phyloP scores from a whole-genome alignment of 192 early-diverging fungal genomes.

The Ramicandelaber brevisporus region DNA sequence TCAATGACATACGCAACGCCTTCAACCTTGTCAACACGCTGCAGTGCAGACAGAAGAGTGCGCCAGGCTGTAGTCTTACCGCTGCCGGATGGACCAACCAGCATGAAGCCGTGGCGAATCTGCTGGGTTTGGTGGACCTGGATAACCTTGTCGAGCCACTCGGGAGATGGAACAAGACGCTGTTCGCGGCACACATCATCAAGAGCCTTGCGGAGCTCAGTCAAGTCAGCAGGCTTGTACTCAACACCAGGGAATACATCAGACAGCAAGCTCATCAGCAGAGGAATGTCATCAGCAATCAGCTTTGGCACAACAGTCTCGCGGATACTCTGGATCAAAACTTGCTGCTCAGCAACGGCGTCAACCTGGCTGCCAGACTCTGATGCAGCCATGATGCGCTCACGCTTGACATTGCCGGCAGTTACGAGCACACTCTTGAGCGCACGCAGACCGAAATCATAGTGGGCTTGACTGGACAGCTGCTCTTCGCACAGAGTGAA shows the following conservation, averaged over 20 bases:
- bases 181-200: slow-evolving; percentile 47
- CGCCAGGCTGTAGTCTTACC: slow-evolving; percentile 92
- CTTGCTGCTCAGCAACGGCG: slow-evolving; percentile 58
- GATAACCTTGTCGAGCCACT: slow-evolving; percentile 90
- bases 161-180: slow-evolving; percentile 40
- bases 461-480: slow-evolving; percentile 86
- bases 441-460: slow-evolving; percentile 96
- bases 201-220: slow-evolving; percentile 44
- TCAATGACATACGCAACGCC: slow-evolving; percentile 88
- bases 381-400: slow-evolving; percentile 24
- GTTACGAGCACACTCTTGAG: slow-evolving; percentile 96
- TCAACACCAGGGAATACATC: slow-evolving; percentile 89
- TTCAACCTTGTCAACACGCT: slow-evolving; percentile 69
- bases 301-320: slow-evolving; percentile 97
- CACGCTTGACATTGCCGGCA: slow-evolving; percentile 96
- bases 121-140: slow-evolving; percentile 96
- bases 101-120: slow-evolving; percentile 98
- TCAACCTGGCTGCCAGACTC: slow-evolving; percentile 24
- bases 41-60: slow-evolving; percentile 70
- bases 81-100: slow-evolving; percentile 94
- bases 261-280: slow-evolving; percentile 60
- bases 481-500: slow-evolving; percentile 91
- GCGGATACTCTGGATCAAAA: slow-evolving; percentile 87
- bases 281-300: slow-evolving; percentile 80
- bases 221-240: slow-evolving; percentile 53